These are phyloP conservation scores for Penicillium turbatum DNA, from an alignment of 495 filamentous ascomycete genomes.

Conservation along the genomic window DNA sequence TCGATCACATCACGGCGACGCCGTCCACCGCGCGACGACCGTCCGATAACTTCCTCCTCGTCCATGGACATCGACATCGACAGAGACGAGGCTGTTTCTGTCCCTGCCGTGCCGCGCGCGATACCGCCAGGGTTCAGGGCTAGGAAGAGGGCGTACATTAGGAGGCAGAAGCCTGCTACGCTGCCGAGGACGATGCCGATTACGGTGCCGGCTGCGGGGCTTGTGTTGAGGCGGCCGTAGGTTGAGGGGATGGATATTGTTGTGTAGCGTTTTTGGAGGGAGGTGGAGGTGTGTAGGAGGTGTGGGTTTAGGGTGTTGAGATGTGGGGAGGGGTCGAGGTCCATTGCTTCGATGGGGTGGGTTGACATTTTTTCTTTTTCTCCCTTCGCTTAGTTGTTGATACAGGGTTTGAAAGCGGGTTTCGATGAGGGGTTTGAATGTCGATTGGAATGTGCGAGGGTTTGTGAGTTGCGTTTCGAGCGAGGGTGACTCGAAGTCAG, in stretches of 20 bases:
- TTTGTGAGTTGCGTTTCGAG: constrained; percentile 1
- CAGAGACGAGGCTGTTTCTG: constrained; percentile 7
- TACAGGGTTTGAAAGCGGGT: neutral
- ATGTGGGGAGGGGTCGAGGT: neutral
- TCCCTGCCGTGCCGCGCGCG: constrained; percentile 15
- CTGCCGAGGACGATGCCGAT: constrained; percentile 79
- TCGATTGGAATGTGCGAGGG: neutral
- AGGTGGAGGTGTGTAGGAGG: neutral
- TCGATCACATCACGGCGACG: constrained; percentile 18
- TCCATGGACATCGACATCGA: constrained; percentile 8
- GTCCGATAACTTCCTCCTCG: constrained; percentile 28
- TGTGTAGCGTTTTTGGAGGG: constrained; percentile 25
- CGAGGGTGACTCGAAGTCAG: neutral
- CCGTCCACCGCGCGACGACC: neutral
- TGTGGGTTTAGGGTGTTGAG: neutral
- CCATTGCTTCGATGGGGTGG: neutral
- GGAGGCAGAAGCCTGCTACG: constrained; percentile 74
- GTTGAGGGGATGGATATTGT: constrained; percentile 59
- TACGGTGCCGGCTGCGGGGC: constrained; percentile 67
- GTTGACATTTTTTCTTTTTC: neutral
- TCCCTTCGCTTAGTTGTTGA: too few species aligned
- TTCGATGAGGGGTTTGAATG: too few species aligned
- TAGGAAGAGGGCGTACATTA: constrained; percentile 71
- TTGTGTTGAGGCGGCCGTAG: constrained; percentile 57
- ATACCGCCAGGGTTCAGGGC: constrained; percentile 49